Percentiles rank a stretch among this genome's conserved stretches.
Evolutionary conservation across 441 rosid species (phyloP).

Genomic region (Gossypium davidsonii): DNA sequence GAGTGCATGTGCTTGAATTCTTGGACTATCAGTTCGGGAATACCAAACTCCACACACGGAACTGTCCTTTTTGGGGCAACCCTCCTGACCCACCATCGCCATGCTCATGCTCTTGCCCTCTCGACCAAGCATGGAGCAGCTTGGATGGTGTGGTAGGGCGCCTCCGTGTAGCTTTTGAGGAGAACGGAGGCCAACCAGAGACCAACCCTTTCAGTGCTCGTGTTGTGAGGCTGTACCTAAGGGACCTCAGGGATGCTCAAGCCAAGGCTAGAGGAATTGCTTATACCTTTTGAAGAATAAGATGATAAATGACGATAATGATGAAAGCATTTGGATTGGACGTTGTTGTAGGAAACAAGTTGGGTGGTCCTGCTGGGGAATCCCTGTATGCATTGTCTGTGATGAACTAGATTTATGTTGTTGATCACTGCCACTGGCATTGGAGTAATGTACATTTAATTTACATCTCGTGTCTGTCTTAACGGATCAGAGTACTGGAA

Average conservation of each 20-base stretch:
- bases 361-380: too few relatives aligned
- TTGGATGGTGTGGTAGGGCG: slow-evolving; percentile 55
- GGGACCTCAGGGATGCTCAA: slow-evolving; percentile 47
- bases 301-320: too few relatives aligned
- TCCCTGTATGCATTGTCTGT: too few relatives aligned
- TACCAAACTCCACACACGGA: slow-evolving; percentile 41
- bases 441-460: too few relatives aligned
- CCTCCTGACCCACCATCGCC: slow-evolving; percentile 40
- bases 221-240: slow-evolving; percentile 46
- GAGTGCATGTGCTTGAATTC: slow-evolving; percentile 50
- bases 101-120: slow-evolving; percentile 50
- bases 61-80: slow-evolving; percentile 43
- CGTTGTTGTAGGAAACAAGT: too few relatives aligned
- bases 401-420: too few relatives aligned
- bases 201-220: slow-evolving; percentile 54
- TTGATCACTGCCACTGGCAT: too few relatives aligned
- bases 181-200: slow-evolving; percentile 51
- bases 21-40: slow-evolving; percentile 49
- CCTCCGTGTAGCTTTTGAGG: slow-evolving; percentile 53
- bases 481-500: too few relatives aligned
- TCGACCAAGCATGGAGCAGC: slow-evolving; percentile 54
- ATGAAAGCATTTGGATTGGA: too few relatives aligned
- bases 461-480: too few relatives aligned
- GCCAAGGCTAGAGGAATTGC: slow-evolving; percentile 45
- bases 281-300: slow-evolving; percentile 36